Conservation (phyloP, 2,329 filamentous ascomycete species). For the Sporothrix phasma region DNA sequence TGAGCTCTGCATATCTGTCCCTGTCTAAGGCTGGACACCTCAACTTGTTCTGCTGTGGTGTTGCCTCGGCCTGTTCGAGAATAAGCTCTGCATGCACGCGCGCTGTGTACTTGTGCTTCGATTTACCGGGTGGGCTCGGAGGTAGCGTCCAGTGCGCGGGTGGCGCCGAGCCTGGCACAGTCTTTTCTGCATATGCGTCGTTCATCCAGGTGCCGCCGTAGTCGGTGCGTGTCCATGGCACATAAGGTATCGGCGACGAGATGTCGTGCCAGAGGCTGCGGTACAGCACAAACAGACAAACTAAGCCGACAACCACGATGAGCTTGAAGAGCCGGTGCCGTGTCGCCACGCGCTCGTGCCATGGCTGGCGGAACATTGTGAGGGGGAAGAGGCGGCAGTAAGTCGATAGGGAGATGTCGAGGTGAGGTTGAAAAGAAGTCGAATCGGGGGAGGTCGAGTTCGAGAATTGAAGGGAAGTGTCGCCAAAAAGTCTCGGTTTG, state of each 20-base stretch:
- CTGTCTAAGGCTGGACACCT: background rate
- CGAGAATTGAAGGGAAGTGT: no score
- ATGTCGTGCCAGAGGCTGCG: constrained; percentile 3
- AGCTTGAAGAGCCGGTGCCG: background rate
- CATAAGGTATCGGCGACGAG: background rate
- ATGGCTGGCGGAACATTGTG: background rate
- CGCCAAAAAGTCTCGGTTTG: no score
- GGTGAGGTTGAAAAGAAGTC: background rate
- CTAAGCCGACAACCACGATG: background rate
- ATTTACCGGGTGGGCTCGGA: background rate
- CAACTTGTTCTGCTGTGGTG: background rate
- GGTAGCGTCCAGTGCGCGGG: background rate
- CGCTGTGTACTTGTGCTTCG: background rate
- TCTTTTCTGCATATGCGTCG: background rate
- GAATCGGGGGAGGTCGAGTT: no score
- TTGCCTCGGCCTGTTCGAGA: background rate
- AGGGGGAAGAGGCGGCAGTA: background rate
- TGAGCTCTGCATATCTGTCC: background rate
- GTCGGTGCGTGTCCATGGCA: background rate
- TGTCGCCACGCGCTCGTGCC: background rate
- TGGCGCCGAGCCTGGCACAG: background rate
- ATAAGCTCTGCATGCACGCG: background rate
- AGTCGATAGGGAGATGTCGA: background rate
- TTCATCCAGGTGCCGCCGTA: constrained; percentile 5
- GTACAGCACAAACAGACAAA: background rate